Conservation (phyloP, 2,329 filamentous ascomycete genomes). For the Ilyonectria mors-panacis region DNA sequence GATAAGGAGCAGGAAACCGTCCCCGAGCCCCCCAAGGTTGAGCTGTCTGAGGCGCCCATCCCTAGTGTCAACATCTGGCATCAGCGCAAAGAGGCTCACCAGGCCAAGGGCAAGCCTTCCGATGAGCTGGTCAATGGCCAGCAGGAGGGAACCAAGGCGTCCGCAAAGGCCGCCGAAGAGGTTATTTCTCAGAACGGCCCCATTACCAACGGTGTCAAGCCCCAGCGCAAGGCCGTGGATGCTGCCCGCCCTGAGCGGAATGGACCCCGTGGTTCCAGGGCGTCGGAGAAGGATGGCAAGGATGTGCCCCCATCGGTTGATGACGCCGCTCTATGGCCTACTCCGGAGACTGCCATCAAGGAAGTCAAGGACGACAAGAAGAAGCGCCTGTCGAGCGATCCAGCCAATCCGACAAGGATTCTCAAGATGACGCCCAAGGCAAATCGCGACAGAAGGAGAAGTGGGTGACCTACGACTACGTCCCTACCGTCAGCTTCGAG, state of each 20-base stretch:
- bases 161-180: slow-evolving; percentile 45
- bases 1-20: slow-evolving; percentile 68
- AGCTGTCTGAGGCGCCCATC: slow-evolving; percentile 84
- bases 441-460: slow-evolving; percentile 80
- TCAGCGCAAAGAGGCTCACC: slow-evolving; percentile 78
- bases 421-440: slow-evolving; percentile 63
- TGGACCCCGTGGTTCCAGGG: slow-evolving; percentile 64
- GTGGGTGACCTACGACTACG: slow-evolving; percentile 88
- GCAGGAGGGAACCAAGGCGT: slow-evolving; percentile 62
- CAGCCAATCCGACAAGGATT: slow-evolving; percentile 75
- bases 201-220: slow-evolving; percentile 57
- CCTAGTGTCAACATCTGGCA: slow-evolving; percentile 92
- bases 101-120: slow-evolving; percentile 65
- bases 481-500: slow-evolving; percentile 87
- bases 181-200: slow-evolving; percentile 43
- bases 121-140: slow-evolving; percentile 57
- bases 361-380: slow-evolving; percentile 82
- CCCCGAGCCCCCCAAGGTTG: slow-evolving; percentile 68
- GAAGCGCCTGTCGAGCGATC: slow-evolving; percentile 75
- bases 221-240: slow-evolving; percentile 61
- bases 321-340: slow-evolving; percentile 90
- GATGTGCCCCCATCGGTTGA: slow-evolving; percentile 74
- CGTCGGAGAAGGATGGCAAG: slow-evolving; percentile 59
- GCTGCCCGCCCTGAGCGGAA: slow-evolving; percentile 57
- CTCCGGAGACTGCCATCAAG: slow-evolving; percentile 79